Base-by-base conservation (phyloP, 2,329 filamentous ascomycete genomes). In the Aaosphaeria pasadenensis region DNA sequence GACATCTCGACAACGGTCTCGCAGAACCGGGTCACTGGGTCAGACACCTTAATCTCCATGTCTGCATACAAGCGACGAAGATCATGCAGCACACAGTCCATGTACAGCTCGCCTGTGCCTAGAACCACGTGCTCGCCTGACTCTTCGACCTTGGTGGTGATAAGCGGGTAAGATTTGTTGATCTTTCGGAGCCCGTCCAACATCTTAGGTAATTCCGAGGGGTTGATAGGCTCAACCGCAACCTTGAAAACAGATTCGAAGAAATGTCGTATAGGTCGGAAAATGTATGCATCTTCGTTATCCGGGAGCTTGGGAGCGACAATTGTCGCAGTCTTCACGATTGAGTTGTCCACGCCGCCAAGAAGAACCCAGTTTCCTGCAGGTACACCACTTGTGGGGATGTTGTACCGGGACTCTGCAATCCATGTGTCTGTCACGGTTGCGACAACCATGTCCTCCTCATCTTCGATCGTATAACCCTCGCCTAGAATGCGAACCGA, bases 41-140 rank as follows among this genome's bases (percentile, higher is more conserved):
- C 94, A 0, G 94, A 99, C 43, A 99, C 90, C 74, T 97, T 97
- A 74, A 99, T 88, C 69, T 99, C 94, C 94, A 99, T 99, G 63
- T 97, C 92, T 11, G 94, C 91, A 66, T 96, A 99, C n/a, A 97
- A 73, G 38, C 86, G 83, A 46, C 94, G 87, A 42, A 99, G 79
- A 66, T 99, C 94, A 70, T 99, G 94, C 41, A 99, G 79, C 4
- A 99, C 92, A 63, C 94, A 99, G 70, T 99, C 94, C 91, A 99
- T 97, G 75, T 99, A 99, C n/a, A 99, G 78, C 70, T 99, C 94
- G 51, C 94, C 94, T 0, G 94, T 99, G 28, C 94, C 94, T 4
- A 99, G 82, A 42, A 99, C 81, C 56, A 99, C 87, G 66, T 99
- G 94, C 71, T 99, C 94, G 44, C 94, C 94, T 1, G 91, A 96